Base-by-base conservation (phyloP, 1,284 basidiomycete species). In the Puccinia triticina region DNA sequence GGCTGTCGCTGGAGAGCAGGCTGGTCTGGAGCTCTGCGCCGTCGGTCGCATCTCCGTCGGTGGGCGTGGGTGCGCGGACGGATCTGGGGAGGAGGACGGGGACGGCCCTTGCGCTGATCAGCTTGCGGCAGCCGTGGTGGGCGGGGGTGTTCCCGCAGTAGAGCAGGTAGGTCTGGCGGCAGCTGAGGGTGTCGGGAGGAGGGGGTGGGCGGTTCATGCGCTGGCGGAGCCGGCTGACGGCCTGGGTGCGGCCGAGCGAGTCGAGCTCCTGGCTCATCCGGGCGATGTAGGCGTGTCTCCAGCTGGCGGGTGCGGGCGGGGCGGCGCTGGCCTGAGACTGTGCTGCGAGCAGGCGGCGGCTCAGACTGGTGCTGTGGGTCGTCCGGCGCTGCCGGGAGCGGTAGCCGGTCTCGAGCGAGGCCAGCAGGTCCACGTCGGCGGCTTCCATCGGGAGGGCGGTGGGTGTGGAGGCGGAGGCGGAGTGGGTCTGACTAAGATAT, bases 141-240 rank as follows among this genome's bases (percentile, higher is more conserved):
- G 34, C 14, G 66, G 50, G 1, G 1, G 76, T 26, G 29, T n/a
- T 18, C n/a, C 78, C 78, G 55, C 78, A 80, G 26, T 80, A 80
- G 53, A 80, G 29, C 26, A 71, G 71, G 40, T 67, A 69, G 23
- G 66, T 57, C 12, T 50, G 59, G 23, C 53, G 48, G 48, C 11
- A 32, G 21, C 16, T 46, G 75, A 77, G 29, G 34, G 34, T 75
- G 12, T 21, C 32, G 48, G 29, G 29, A 46, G 7, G 14, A 55
- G 53, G 18, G 16, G 53, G 26, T 16, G 32, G 50, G 1, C 46
- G 21, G 55, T 43, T 37, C n/a, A 71, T 72, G 1, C 64, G 26
- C 64, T 80, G 69, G 8, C 78, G 66, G 72, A 80, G 43, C 61
- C 78, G 43, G 26, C 72, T 59, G 50, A 80, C 69, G 8, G 69